These are phyloP conservation scores for Anthracocystis walkeri DNA, from an alignment of 1,284 basidiomycete species.

Conservation along the genomic window DNA sequence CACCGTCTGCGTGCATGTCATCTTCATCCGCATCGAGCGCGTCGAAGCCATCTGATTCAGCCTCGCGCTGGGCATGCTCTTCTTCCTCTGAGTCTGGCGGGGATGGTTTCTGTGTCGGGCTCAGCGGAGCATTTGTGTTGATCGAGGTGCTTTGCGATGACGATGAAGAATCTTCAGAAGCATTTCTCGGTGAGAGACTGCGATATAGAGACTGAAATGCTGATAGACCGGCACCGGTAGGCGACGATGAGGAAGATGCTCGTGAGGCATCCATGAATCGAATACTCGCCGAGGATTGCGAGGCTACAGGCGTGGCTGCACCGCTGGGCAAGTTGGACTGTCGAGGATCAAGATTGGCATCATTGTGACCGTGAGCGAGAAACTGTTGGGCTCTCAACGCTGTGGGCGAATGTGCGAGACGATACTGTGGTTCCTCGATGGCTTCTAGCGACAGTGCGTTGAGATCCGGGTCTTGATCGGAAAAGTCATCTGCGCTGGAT, in stretches of 20 bases:
- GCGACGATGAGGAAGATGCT: constrained; percentile 14
- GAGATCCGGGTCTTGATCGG: constrained; percentile 48
- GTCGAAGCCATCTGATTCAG: constrained; percentile 54
- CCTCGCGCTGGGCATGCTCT: constrained; percentile 25
- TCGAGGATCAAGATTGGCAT: constrained; percentile 30
- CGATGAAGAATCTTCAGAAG: constrained; percentile 6
- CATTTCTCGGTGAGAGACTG: constrained; percentile 24
- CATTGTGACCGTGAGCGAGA: constrained; percentile 1
- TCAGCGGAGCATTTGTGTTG: not conserved
- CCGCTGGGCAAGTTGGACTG: constrained; percentile 30
- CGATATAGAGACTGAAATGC: constrained; percentile 31
- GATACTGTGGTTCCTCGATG: constrained; percentile 50
- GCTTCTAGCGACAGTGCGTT: constrained; percentile 48
- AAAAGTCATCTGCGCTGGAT: constrained; percentile 36
- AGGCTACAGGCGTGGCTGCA: constrained; percentile 40
- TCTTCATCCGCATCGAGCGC: constrained; percentile 63
- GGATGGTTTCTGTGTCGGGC: constrained; percentile 8
- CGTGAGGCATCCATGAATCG: constrained; percentile 13
- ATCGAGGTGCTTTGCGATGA: constrained; percentile 7
- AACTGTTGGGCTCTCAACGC: not conserved
- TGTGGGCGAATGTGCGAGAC: constrained; percentile 7
- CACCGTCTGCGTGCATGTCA: constrained; percentile 68
- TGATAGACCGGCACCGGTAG: constrained; percentile 16
- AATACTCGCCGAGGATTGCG: constrained; percentile 31
- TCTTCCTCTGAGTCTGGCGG: constrained; percentile 32